These are phyloP conservation scores for Globisporangium polare DNA, from an alignment of 352 stramenopile species.

Conservation along the genomic window DNA sequence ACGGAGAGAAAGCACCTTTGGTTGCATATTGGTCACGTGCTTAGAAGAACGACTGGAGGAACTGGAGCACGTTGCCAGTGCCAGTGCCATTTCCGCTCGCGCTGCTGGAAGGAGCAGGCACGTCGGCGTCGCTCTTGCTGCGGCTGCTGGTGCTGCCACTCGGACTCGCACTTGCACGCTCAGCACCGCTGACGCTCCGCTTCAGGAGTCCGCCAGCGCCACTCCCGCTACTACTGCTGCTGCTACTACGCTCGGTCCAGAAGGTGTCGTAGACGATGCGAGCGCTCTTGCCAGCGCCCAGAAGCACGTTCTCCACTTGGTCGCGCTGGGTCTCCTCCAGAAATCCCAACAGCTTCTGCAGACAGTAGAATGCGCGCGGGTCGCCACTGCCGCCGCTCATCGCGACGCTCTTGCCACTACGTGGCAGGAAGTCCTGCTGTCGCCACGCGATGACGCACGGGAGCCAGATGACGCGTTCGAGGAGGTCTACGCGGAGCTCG, in stretches of 20 bases:
- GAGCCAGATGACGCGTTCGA: constrained; percentile 41
- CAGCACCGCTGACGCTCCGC: background rate
- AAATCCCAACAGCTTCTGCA: constrained; percentile 59
- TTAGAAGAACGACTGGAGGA: constrained; percentile 20
- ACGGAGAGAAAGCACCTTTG: too few relatives aligned
- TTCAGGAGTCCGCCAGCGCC: background rate
- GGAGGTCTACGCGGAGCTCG: constrained; percentile 37
- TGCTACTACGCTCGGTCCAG: constrained; percentile 41
- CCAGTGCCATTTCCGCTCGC: background rate
- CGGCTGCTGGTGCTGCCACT: background rate
- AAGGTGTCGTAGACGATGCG: constrained; percentile 55
- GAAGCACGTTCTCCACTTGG: constrained; percentile 49
- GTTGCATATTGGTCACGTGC: background rate
- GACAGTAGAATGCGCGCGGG: constrained; percentile 53
- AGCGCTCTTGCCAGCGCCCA: constrained; percentile 52
- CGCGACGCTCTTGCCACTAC: constrained; percentile 15
- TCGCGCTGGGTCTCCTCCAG: constrained; percentile 54
- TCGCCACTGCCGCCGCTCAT: constrained; percentile 10
- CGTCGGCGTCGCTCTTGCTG: background rate
- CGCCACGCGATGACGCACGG: constrained; percentile 64
- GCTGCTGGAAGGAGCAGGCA: background rate
- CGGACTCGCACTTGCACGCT: background rate
- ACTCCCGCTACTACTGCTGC: background rate
- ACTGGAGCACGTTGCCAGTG: constrained; percentile 5
- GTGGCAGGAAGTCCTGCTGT: constrained; percentile 21